phyloP scores from a whole-genome alignment of 306 rosid genomes.

The Cicer pinnatifidum region DNA sequence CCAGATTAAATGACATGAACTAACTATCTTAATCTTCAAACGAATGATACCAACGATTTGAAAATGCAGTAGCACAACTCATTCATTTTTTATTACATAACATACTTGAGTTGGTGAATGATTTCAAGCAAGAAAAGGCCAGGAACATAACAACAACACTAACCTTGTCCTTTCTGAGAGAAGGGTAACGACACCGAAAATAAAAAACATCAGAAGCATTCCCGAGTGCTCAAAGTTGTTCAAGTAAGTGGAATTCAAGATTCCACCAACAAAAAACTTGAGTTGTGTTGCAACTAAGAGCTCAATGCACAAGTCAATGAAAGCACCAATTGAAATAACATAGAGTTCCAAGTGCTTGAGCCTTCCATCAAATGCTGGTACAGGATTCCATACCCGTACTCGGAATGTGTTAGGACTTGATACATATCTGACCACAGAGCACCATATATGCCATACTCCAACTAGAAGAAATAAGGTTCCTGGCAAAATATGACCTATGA shows the following conservation, averaged over 20 bases:
- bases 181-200: constrained; percentile 64
- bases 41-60: neutral
- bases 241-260: constrained; percentile 73
- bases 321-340: constrained; percentile 68
- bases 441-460: constrained; percentile 88
- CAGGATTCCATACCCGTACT: constrained; percentile 76
- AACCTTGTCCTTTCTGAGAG: constrained; percentile 76
- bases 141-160: constrained; percentile 10
- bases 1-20: neutral
- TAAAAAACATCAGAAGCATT: constrained; percentile 86
- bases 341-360: constrained; percentile 76
- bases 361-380: constrained; percentile 71
- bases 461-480: constrained; percentile 81
- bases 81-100: neutral
- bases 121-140: neutral
- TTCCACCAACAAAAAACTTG: constrained; percentile 64
- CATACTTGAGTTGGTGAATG: neutral
- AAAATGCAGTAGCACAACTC: neutral
- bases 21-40: neutral
- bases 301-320: constrained; percentile 82
- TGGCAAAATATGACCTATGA: constrained; percentile 76
- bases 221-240: constrained; percentile 87
- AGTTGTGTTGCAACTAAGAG: constrained; percentile 76
- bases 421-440: constrained; percentile 60
- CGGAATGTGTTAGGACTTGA: constrained; percentile 61